Evolutionary conservation across 768 basidiomycete genomes (phyloP), one percentile per base, ranked within the genome.

Genomic region (Pilatotrama ljubarskyi): DNA sequence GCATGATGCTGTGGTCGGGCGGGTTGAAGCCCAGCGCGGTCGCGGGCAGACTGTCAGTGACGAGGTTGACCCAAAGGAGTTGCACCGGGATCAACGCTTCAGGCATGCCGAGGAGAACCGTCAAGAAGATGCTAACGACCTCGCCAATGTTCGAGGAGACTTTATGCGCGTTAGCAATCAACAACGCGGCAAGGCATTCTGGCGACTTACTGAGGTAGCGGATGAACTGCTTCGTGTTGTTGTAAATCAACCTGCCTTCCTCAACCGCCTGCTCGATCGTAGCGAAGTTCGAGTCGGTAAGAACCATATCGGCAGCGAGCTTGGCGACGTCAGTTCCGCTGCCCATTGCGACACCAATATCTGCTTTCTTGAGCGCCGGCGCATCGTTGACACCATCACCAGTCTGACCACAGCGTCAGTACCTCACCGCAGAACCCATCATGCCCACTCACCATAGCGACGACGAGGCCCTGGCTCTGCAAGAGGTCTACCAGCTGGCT

Each of bases 151-250:
- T 98, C 59, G 93, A 95, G 29, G 95, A 97, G 76, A 93, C 88
- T 90, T 63, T 10, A 15, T 14, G 5, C 36, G 22, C 11, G 50
- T 51, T 6, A 51, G 50, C 3, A 10, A 35, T n/a, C 29, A 18
- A 18, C 6, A 22, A 38, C 25, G 25, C 18, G 18, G 14, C 1
- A 4, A 3, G 3, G 7, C 10, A 24, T 0, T 20, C 20, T 14
- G 8, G n/a, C 29, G 17, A 82, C 89, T 40, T 68, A 92, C 90
- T 98, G 70, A 99, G 88, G 78, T 98, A 99, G 68, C 96, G 90
- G 75, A 99, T 98, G 75, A 99, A 99, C 73, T 98, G 96, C 77
- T 99, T 99, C 44, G 95, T 98, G 77, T 99, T 99, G 77, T 98
- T 98, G 76, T 98, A 98, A 70, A 98, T 99, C 58, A 96, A 81